phyloP scores from a whole-genome alignment of 2,329 filamentous ascomycete species.

The Tympanopsis confertula region DNA sequence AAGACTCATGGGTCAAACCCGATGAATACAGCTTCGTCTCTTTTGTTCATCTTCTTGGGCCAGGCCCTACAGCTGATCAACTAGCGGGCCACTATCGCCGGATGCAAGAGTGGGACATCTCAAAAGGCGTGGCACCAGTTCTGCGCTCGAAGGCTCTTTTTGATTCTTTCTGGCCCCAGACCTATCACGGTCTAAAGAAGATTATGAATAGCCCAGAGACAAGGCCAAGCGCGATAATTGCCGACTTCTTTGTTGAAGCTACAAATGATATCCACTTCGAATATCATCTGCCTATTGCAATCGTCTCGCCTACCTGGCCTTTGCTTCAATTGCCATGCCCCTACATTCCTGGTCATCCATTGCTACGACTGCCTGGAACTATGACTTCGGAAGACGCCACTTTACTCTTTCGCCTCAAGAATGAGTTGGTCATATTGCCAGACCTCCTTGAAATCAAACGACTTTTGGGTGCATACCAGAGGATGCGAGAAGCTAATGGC shows the following conservation, averaged over 20 bases:
- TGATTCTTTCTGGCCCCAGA: slow-evolving; percentile 22
- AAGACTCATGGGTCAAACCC: slow-evolving; percentile 18
- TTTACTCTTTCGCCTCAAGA: slow-evolving; percentile 20
- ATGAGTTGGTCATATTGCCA: slow-evolving; percentile 18
- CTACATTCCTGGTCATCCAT: slow-evolving; percentile 28
- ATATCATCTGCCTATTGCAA: slow-evolving; percentile 22
- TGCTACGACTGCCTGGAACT: slow-evolving; percentile 23
- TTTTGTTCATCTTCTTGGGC: slow-evolving; percentile 17
- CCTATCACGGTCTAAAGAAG: slow-evolving; percentile 10
- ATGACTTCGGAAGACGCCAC: slow-evolving; percentile 25
- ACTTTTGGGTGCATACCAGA: slow-evolving; percentile 15
- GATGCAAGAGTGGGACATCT: slow-evolving; percentile 18
- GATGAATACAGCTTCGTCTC: slow-evolving; percentile 16
- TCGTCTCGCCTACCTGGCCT: slow-evolving; percentile 28
- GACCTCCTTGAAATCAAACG: slow-evolving; percentile 15
- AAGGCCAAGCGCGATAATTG: slow-evolving; percentile 24
- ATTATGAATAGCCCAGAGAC: slow-evolving; percentile 10
- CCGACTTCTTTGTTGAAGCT: slow-evolving; percentile 29
- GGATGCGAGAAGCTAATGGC: slow-evolving; percentile 19
- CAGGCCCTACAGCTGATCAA: slow-evolving; percentile 12
- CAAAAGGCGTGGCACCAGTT: slow-evolving; percentile 14
- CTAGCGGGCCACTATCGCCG: slow-evolving; percentile 20
- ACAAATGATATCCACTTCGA: slow-evolving; percentile 25
- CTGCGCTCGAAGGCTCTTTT: slow-evolving; percentile 23
- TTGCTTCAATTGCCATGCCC: slow-evolving; percentile 19